Conservation (phyloP, 176 grass and related monocot genomes). For the Chrysopogon serrulatus region DNA sequence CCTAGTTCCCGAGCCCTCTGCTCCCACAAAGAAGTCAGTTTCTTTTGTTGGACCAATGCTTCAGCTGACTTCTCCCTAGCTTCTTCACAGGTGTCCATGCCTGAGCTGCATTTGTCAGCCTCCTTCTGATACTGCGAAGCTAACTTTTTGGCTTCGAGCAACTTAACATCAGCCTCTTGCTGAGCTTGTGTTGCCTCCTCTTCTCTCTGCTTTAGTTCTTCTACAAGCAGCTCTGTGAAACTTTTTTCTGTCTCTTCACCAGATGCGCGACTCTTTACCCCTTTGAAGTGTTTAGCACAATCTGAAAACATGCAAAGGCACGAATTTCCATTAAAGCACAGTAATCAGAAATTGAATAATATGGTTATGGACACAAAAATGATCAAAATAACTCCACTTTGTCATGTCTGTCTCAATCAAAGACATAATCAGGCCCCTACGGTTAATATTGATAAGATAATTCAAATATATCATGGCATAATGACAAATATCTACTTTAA, state of each 20-base stretch:
- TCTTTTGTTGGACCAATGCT: slow-evolving; percentile 60
- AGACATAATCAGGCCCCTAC: not conserved
- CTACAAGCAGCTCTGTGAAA: slow-evolving; percentile 68
- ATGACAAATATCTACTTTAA: not conserved
- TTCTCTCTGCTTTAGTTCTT: slow-evolving; percentile 85
- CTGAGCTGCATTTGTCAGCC: slow-evolving; percentile 95
- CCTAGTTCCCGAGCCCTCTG: slow-evolving; percentile 65
- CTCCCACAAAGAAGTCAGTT: slow-evolving; percentile 74
- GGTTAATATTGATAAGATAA: not conserved
- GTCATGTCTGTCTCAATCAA: not conserved
- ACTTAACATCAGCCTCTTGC: slow-evolving; percentile 67
- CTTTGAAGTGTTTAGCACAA: slow-evolving; percentile 63
- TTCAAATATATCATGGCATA: not conserved
- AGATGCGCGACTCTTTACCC: slow-evolving; percentile 26
- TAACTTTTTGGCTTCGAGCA: slow-evolving; percentile 91
- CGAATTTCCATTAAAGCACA: not conserved
- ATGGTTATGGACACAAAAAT: not conserved
- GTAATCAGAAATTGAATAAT: not conserved
- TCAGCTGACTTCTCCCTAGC: slow-evolving; percentile 70
- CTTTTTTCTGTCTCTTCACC: slow-evolving; percentile 88
- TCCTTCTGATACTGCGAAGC: slow-evolving; percentile 97
- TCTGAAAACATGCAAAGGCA: slow-evolving; percentile 36
- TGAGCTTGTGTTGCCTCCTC: slow-evolving; percentile 75
- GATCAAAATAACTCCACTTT: not conserved
- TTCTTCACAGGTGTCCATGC: slow-evolving; percentile 98